Percentiles rank a stretch among this genome's conserved stretches.
These are phyloP conservation scores for Trichoderma breve DNA, from an alignment of 2,329 filamentous ascomycete genomes.

Conservation along the genomic window DNA sequence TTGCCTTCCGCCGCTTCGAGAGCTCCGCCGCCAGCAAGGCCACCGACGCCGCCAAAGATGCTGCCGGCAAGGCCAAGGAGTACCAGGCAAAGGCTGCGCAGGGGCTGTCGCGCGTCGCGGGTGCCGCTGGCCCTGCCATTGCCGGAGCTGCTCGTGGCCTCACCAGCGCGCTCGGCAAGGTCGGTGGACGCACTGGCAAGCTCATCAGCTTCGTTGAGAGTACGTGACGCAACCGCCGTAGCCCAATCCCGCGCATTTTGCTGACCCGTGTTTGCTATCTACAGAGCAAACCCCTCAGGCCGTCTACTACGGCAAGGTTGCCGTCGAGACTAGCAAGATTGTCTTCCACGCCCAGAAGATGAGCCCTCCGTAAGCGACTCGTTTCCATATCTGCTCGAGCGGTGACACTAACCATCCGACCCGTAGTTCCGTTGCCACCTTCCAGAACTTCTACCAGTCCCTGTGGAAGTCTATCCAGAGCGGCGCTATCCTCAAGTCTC, in stretches of 20 bases:
- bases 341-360: conserved; percentile 88
- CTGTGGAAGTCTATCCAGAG: conserved; percentile 68
- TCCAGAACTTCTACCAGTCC: conserved; percentile 84
- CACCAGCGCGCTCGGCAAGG: conserved; percentile 65
- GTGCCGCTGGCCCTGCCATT: conserved; percentile 75
- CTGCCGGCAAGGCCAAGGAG: conserved; percentile 44
- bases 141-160: conserved; percentile 68
- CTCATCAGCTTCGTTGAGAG: conserved; percentile 80
- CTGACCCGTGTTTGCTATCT: not conserved
- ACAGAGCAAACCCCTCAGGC: conserved; percentile 81
- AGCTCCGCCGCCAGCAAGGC: conserved; percentile 49
- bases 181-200: conserved; percentile 80
- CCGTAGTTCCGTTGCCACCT: conserved; percentile 69
- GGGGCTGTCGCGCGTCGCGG: conserved; percentile 77
- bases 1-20: conserved; percentile 58
- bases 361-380: conserved; percentile 78
- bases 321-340: conserved; percentile 81
- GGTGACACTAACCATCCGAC: not conserved
- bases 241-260: not conserved
- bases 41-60: conserved; percentile 39
- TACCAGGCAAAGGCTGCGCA: conserved; percentile 68
- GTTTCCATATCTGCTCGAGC: not conserved
- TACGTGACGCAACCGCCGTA: conserved; percentile 52
- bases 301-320: conserved; percentile 89
- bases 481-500: conserved; percentile 55